Base-by-base conservation (phyloP, 495 filamentous ascomycete genomes). In the Articulospora tetracladia region DNA sequence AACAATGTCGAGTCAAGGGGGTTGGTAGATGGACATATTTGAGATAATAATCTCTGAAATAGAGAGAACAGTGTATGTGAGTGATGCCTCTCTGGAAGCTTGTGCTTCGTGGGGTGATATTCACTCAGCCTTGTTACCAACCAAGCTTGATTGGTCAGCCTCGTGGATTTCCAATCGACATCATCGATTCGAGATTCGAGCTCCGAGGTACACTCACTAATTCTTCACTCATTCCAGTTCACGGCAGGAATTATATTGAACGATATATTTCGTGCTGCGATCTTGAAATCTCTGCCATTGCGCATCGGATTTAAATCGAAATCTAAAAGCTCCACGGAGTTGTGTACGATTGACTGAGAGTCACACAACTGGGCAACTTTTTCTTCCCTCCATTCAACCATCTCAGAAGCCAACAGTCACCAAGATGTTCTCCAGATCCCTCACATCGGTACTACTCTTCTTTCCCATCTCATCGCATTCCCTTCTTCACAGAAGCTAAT, bases 391-490 rank as follows among this genome's bases (percentile, higher is more conserved):
- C n/a, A n/a, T 49, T 8, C 8, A 50, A 24, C 25, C 47, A 27
- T 7, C 20, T 25, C 11, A 4, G 25, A 3, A 50, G 4, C 20
- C 20, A 25, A 4, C 25, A 23, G 4, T 4, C 41, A 36, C 24
- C 51, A 61, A 64, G 12, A 69, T 69, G 67, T 51, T 66, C 15
- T 39, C 58, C 32, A 66, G 63, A 67, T 55, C 63, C 23, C 61
- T 73, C 58, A 72, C 77, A 59, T 72, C 67, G 67, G 67, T 69
- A 59, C 11, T 48, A 46, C 17, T 34, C 53, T 22, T 19, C 39
- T 2, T 24, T 28, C n/a, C 39, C 15, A 7, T 44, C 39, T 32
- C 30, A 6, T 13, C 13, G 6, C 13, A n/a, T 46, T 49, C 4
- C 22, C 0, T 11, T 26, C 1, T 34, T 15, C 34, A 19, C 7